Base-by-base conservation (phyloP, 164 flowering plant species). In the Warburgia ugandensis region DNA sequence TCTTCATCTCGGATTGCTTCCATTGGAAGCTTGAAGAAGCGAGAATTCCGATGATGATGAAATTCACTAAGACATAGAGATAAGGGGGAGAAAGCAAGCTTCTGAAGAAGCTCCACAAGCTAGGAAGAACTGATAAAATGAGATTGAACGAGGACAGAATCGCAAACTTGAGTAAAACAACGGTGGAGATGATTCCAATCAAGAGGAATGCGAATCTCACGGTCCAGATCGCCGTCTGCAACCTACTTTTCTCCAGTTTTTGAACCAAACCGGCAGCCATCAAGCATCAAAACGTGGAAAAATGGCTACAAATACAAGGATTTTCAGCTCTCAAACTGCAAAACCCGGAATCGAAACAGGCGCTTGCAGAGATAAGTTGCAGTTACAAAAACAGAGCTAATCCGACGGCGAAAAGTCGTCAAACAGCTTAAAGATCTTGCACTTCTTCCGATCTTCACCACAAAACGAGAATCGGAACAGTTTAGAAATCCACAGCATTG, bases 1-100 rank as follows among this genome's bases (percentile, higher is more conserved):
- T 37, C 38, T 59, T 61, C 9, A n/a, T 26, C 16, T 43, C 56
- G 33, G 45, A 14, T 19, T 11, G 30, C 54, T 50, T 42, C 3
- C 55, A 66, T 29, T 67, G 71, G 58, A 74, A 69, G 40, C 60
- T 64, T 0, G 90, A 78, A 6, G 85, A 66, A 3, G 77, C 86
- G 9, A 49, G 84, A 58, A 88, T 83, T 60, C 71, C 56, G 63
- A 84, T 61, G 77, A 88, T 83, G 63, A 88, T 88, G 53, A 61
- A 69, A 63, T 88, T 83, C 38, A 83, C 59, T 45, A 84, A 25
- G 23, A 84, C 28, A 73, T 80, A 83, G 27, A 88, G 61, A 52
- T 80, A 84, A 6, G 81, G 88, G 30, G 91, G 94, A 43, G 62
- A 54, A 9, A 79, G 62, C 80, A 82, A 83, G 26, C 76, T 52